Percentiles rank a stretch among this genome's conserved stretches.
Evolutionary conservation across 495 filamentous ascomycete genomes (phyloP).

Genomic region (Eremomyces bilateralis): DNA sequence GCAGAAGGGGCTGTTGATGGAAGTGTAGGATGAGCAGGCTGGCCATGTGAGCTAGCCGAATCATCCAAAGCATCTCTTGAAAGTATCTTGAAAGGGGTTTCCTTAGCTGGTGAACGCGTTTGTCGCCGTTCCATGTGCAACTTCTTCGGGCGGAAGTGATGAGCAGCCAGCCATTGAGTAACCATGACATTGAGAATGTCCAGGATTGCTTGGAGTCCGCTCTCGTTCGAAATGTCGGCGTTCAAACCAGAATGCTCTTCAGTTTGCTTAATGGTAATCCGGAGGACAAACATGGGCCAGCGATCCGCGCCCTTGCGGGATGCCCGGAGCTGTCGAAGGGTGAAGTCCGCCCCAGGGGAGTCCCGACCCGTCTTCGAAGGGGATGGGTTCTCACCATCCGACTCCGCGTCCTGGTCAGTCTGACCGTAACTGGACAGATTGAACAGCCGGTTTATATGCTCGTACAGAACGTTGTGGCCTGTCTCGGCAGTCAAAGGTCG

Average conservation of each 20-base stretch:
- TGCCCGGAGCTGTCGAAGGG: constrained; percentile 32
- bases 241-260: constrained; percentile 4
- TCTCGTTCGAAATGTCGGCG: constrained; percentile 21
- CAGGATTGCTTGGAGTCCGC: constrained; percentile 21
- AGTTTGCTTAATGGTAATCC: constrained; percentile 27
- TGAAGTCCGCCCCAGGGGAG: constrained; percentile 28
- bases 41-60: too few relatives aligned
- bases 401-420: constrained; percentile 24
- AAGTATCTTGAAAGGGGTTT: too few relatives aligned
- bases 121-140: too few relatives aligned
- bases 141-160: constrained; percentile 18
- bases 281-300: constrained; percentile 83
- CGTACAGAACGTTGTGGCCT: constrained; percentile 45
- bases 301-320: constrained; percentile 46
- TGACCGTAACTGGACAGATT: constrained; percentile 55
- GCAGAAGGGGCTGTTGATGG: background rate
- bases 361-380: constrained; percentile 20
- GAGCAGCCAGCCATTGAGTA: constrained; percentile 17
- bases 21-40: background rate
- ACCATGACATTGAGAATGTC: constrained; percentile 14
- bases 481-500: constrained; percentile 20
- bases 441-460: constrained; percentile 63
- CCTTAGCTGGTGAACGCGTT: background rate
- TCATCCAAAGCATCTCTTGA: too few relatives aligned
- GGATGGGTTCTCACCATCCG: constrained; percentile 19